Base-by-base conservation (phyloP, 257 asterid genomes). In the Euphrasia confusa region DNA sequence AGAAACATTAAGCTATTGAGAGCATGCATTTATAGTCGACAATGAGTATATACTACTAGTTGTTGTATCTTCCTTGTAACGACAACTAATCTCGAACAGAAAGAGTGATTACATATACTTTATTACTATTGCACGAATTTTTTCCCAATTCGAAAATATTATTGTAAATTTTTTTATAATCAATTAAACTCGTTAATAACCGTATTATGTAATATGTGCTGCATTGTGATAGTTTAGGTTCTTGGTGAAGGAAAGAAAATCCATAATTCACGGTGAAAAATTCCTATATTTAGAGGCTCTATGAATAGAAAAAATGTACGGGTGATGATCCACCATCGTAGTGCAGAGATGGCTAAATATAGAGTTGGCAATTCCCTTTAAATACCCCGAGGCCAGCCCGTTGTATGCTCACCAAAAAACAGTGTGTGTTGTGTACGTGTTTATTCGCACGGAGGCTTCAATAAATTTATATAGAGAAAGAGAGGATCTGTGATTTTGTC, bases 271-370 rank as follows among this genome's bases (percentile, higher is more conserved):
- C 28, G 71, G 49, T 44, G 3, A 39, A 40, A 27, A 1, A 35
- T 18, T 66, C 24, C 12, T 44, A 44, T 42, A 54, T 53, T 67
- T 32, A 39, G 11, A 2, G 40, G 7, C 40, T 8, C 5, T 37
- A 37, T 37, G 12, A 42, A 42, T 9, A 42, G 11, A 42, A 42
- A 42, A 42, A 7, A 1, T 1, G 13, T 63, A 27, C 48, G 68
- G 50, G 37, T 30, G 75, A 71, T 68, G n/a, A 15, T 47, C 70
- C 84, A 71, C 33, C 53, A 52, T 68, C 64, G 12, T 81, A 71
- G 87, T 5, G 33, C 33, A 30, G 33, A 30, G 33, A 30, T 30
- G 4, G 33, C 33, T 30, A 30, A 30, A 30, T 30, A 30, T 30
- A 30, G 53, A 63, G 28, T 32, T 12, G 65, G 35, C 64, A 8